Conservation (phyloP, 2,329 filamentous ascomycete species). For the Dothistroma pini region DNA sequence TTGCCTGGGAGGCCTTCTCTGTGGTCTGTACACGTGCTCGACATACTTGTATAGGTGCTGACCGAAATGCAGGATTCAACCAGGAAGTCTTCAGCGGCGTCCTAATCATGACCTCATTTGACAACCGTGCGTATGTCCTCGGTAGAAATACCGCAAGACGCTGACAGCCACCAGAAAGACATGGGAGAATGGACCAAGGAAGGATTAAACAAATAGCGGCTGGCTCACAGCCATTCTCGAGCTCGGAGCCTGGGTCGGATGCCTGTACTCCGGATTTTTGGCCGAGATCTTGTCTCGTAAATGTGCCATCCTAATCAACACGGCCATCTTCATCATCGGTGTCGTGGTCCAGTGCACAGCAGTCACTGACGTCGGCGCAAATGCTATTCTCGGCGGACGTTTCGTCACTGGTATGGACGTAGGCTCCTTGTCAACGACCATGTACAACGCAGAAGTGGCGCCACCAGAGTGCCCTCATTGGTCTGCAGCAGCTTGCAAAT, state of each 20-base stretch:
- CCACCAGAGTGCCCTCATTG: conserved; percentile 63
- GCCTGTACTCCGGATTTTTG: conserved; percentile 66
- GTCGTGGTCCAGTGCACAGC: conserved; percentile 66
- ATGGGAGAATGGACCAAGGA: conserved; percentile 40
- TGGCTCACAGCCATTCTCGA: conserved; percentile 63
- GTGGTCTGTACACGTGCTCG: conserved; percentile 49
- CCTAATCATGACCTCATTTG: conserved; percentile 49
- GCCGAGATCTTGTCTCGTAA: conserved; percentile 63
- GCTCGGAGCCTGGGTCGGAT: conserved; percentile 73
- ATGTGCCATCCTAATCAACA: conserved; percentile 64
- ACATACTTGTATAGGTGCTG: neutral
- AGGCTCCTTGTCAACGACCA: conserved; percentile 61
- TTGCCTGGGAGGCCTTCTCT: conserved; percentile 52
- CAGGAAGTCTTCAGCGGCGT: conserved; percentile 74
- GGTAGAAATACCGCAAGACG: neutral
- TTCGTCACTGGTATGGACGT: conserved; percentile 69
- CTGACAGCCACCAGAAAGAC: conserved; percentile 30
- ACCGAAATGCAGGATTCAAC: conserved; percentile 62
- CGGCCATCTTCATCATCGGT: conserved; percentile 64
- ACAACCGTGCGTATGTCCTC: conserved; percentile 31
- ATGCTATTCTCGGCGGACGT: conserved; percentile 64
- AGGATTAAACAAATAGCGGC: conserved; percentile 41
- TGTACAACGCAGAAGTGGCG: conserved; percentile 48
- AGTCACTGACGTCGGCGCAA: conserved; percentile 50
- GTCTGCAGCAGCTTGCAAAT: conserved; percentile 61